Percentiles rank a stretch among this genome's conserved stretches.
Evolutionary conservation across 2,329 filamentous ascomycete species (phyloP).

Genomic region (Phialophora tarda): DNA sequence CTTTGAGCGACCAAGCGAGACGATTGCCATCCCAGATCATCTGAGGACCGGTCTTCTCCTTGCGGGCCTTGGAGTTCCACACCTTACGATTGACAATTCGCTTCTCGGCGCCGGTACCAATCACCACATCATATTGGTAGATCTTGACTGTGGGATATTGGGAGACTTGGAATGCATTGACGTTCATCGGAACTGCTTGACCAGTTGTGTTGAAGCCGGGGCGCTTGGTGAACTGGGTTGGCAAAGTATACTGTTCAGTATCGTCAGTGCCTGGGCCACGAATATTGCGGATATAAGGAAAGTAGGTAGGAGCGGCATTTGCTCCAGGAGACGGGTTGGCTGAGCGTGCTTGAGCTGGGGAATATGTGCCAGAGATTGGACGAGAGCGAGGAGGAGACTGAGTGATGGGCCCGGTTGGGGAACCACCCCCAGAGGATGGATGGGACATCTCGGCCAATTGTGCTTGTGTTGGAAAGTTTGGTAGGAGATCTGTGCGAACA

Average conservation of each 20-base stretch:
- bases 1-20: constrained; percentile 72
- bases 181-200: constrained; percentile 58
- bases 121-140: constrained; percentile 80
- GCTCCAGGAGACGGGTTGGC: not conserved
- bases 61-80: constrained; percentile 70
- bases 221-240: constrained; percentile 50
- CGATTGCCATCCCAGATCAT: constrained; percentile 85
- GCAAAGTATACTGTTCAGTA: constrained; percentile 43
- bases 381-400: not conserved
- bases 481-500: not conserved
- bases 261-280: constrained; percentile 42
- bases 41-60: constrained; percentile 58
- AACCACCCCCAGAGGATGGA: not conserved
- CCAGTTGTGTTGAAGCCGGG: constrained; percentile 65
- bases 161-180: constrained; percentile 78
- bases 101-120: constrained; percentile 69
- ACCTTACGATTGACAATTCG: constrained; percentile 73
- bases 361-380: not conserved
- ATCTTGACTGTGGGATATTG: constrained; percentile 66
- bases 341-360: not conserved
- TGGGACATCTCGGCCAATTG: constrained; percentile 1
- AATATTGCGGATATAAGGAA: constrained; percentile 40
- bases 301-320: not conserved
- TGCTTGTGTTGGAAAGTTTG: not conserved
- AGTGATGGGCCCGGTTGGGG: not conserved